phyloP scores from a whole-genome alignment of 495 filamentous ascomycete species.

The Aspergillus funiculosus region DNA sequence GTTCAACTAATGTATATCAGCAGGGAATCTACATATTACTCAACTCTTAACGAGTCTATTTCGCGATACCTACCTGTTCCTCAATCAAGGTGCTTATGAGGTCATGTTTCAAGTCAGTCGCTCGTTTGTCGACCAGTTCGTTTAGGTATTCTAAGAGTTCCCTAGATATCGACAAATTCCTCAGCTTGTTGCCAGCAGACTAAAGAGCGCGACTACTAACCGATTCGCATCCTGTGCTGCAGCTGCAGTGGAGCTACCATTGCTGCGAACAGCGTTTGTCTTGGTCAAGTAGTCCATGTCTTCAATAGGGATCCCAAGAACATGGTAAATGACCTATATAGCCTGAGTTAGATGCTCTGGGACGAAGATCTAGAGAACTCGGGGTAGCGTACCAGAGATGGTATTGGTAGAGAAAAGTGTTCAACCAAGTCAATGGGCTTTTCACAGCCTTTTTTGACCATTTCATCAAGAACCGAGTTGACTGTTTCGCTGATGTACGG shows the following conservation, averaged over 20 bases:
- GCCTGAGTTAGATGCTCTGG: background rate
- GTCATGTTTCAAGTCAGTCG: background rate
- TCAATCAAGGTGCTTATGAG: conserved; percentile 2
- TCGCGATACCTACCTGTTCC: background rate
- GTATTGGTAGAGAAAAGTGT: conserved; percentile 5
- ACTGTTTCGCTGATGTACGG: conserved; percentile 1
- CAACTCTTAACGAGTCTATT: background rate
- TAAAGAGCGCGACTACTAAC: background rate
- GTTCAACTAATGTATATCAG: background rate
- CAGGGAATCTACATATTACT: background rate
- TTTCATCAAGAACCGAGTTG: background rate
- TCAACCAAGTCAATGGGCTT: background rate
- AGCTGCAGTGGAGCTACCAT: conserved; percentile 4
- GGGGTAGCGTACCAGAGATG: background rate
- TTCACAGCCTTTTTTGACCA: background rate
- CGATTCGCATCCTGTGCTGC: conserved; percentile 2
- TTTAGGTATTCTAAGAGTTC: conserved; percentile 1
- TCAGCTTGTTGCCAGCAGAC: background rate
- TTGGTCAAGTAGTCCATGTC: conserved; percentile 2
- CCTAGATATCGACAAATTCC: background rate
- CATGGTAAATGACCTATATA: conserved; percentile 2
- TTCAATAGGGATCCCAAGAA: conserved; percentile 2
- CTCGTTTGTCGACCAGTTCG: background rate
- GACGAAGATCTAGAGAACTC: background rate
- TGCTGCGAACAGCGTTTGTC: background rate